Evolutionary conservation across 108 stramenopile genomes (phyloP).

Genomic region (Parietichytrium sp.): DNA sequence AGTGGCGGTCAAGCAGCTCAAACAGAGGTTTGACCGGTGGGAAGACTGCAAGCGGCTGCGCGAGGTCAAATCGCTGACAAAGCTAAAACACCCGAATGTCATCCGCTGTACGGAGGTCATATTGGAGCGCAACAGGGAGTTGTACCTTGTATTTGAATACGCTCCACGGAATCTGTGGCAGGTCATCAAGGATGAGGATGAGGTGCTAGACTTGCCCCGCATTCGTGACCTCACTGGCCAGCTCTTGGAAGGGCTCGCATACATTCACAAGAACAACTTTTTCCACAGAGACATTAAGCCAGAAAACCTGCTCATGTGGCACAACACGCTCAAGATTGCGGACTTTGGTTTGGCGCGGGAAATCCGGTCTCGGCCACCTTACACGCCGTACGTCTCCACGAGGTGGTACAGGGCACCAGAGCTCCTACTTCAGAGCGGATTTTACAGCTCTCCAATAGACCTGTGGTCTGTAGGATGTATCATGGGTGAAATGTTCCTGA

Average conservation of each 20-base stretch:
- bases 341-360: background rate
- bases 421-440: background rate
- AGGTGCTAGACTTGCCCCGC: background rate
- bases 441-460: background rate
- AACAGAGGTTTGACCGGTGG: too few species aligned
- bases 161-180: background rate
- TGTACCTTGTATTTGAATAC: slow-evolving; percentile 7
- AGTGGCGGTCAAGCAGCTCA: too few species aligned
- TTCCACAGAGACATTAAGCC: slow-evolving; percentile 57
- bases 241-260: too few species aligned
- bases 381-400: slow-evolving; percentile 5
- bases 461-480: background rate
- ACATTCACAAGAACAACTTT: slow-evolving; percentile 35
- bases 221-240: background rate
- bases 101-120: too few species aligned
- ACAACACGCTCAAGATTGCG: background rate
- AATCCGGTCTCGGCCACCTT: background rate
- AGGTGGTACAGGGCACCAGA: slow-evolving; percentile 38
- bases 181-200: background rate
- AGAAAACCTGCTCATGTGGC: background rate
- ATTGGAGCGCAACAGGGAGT: too few species aligned
- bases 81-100: too few species aligned
- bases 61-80: too few species aligned
- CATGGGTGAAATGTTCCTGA: slow-evolving; percentile 22
- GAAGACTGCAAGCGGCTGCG: too few species aligned